A percentile compares a stretch with the other conserved stretches of the same genome.
These are phyloP conservation scores for Plasmodium knowlesi DNA, from an alignment of 169 alveolate species.

Conservation along the genomic window DNA sequence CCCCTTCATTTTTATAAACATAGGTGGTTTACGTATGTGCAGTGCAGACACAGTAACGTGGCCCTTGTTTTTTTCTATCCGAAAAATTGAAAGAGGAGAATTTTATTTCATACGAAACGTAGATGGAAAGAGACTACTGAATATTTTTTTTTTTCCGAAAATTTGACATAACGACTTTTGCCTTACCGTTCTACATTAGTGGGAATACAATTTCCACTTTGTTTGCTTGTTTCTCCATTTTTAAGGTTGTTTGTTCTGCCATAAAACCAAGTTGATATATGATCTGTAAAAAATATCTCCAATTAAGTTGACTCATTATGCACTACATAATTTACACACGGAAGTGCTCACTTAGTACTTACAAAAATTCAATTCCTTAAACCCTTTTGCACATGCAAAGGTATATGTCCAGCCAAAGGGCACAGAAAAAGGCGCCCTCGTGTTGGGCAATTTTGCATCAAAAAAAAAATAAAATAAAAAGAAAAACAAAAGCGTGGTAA, in stretches of 20 bases:
- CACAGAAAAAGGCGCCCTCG: background rate
- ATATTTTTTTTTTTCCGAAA: background rate
- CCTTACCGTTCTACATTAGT: background rate
- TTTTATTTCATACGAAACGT: background rate
- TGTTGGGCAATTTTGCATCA: background rate
- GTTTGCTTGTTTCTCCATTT: background rate
- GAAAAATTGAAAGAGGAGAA: background rate
- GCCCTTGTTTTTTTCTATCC: background rate
- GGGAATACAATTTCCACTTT: background rate
- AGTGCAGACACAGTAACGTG: background rate
- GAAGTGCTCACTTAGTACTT: background rate
- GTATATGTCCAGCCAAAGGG: background rate
- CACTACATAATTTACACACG: background rate
- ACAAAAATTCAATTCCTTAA: background rate
- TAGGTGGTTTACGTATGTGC: slow-evolving; percentile 1
- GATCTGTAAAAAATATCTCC: background rate
- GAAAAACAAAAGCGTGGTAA: background rate
- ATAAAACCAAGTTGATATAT: background rate
- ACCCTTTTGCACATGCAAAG: background rate
- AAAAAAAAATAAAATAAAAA: too few relatives aligned
- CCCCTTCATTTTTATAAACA: background rate
- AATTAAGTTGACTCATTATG: background rate
- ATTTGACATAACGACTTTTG: background rate
- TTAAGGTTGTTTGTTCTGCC: background rate
- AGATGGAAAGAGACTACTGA: background rate